Evolutionary conservation across 163 green algal species (phyloP), one percentile per base, ranked within the genome.

Genomic region (Scenedesmus sp.): DNA sequence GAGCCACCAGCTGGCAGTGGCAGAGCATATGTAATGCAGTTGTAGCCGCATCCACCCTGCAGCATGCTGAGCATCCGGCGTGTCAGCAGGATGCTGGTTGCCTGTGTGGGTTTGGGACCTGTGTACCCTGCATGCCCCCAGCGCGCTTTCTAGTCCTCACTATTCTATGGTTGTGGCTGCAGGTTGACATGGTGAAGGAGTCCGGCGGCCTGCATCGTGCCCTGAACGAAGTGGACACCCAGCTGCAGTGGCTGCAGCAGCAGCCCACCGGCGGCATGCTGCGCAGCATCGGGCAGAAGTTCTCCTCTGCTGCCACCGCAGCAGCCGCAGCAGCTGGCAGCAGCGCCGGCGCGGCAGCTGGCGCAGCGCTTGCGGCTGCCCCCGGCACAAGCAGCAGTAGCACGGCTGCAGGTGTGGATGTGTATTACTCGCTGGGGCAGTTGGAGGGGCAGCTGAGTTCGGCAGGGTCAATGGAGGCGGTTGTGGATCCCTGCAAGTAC

Each of bases 231-330:
- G 84, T 89, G 1, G 84, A 89, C 65, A 72, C 20, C 1, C 65
- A 89, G 65, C 65, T 89, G 33, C 22, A 30, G 18, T 89, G 85
- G 85, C 59, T 89, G 68, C 85, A 89, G 85, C 85, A 89, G 84
- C 84, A 89, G 68, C 85, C 46, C 24, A 20, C 43, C 0, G 59
- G 85, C 68, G 83, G 44, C 44, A 44, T 83, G 68, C 59, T 89
- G 10, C 35, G 65, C 30, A 49, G 26, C 43, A 35, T 84, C 2
- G 70, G 85, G 22, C 13, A 85, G 12, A 89, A 73, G 68, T 37
- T 89, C 9, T 89, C 83, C n/a, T 81, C 72, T 43, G 72, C 68
- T 9, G 85, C 43, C 33, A 59, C 1, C 7, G 84, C 85, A 76
- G 83, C 59, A 35, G 40, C 65, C 7, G 84, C 85, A 76, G 83